Evolutionary conservation across 1,139 yeast genomes (phyloP), one percentile per base, ranked within the genome.

Genomic region (Meyerozyma elateridarum): DNA sequence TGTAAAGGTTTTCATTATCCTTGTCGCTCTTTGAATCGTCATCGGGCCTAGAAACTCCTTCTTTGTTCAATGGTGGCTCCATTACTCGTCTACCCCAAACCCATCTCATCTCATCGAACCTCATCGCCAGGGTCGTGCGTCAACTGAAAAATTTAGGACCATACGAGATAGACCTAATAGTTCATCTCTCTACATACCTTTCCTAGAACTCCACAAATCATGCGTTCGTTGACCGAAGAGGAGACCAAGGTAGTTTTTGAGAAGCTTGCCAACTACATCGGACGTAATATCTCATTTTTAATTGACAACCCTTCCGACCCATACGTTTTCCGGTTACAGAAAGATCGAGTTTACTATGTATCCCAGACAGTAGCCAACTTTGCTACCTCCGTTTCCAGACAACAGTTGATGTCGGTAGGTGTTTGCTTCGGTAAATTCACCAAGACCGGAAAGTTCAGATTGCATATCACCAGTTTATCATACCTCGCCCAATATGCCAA

Each of bases 151-250:
- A 28, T 28, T 28, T 8, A n/a, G n/a, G n/a, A n/a, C n/a, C n/a
- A n/a, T n/a, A n/a, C n/a, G n/a, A n/a, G n/a, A n/a, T n/a, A n/a
- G n/a, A n/a, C n/a, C n/a, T n/a, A n/a, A n/a, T n/a, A n/a, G n/a
- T n/a, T n/a, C n/a, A 24, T 24, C 27, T 5, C 17, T 8, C 9
- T 18, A 6, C 27, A 22, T 12, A n/a, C 13, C 13, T 24, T 8
- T 24, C 18, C 16, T 5, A 3, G 5, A 8, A 8, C 18, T 15
- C 27, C 12, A 14, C 27, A 2, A 24, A 24, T 18, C 35, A 91
- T 91, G 98, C 82, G 98, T 71, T 87, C 91, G 33, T 74, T 91
- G 46, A 91, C 98, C 44, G 98, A 91, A 59, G 96, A 87, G 59
- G 99, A 91, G 57, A 91, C 98, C 28, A 87, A 85, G 56, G 93